Percentiles rank a stretch among this genome's conserved stretches.
Conservation (phyloP, 257 asterid species). For the Solanum virginianum region DNA sequence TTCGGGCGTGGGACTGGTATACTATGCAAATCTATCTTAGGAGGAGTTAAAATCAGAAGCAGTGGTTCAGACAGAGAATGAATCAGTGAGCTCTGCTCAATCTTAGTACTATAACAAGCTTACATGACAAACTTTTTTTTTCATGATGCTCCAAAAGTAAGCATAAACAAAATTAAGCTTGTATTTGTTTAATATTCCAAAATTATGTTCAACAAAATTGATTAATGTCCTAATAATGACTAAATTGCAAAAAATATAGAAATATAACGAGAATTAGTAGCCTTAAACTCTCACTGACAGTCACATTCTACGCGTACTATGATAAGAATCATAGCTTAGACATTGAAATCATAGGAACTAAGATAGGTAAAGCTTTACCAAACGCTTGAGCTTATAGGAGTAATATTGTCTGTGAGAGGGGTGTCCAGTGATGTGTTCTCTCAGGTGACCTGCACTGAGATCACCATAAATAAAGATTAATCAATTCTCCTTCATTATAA, state of each 20-base stretch:
- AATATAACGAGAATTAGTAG: background rate
- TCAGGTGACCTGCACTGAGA: conserved; percentile 82
- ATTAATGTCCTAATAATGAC: background rate
- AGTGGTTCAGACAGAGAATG: background rate
- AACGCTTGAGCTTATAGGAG: conserved; percentile 61
- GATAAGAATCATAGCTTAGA: background rate
- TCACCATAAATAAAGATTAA: conserved; percentile 11
- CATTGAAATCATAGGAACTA: background rate
- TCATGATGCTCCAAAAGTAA: background rate
- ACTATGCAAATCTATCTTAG: background rate
- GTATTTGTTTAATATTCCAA: background rate
- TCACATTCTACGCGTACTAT: background rate
- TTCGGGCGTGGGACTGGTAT: background rate
- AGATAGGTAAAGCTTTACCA: conserved; percentile 29
- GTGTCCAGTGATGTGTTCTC: conserved; percentile 39
- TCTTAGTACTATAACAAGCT: background rate
- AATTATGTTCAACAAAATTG: background rate
- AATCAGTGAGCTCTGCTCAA: background rate
- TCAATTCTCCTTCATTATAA: background rate
- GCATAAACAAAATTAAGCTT: background rate
- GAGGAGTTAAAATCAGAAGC: background rate
- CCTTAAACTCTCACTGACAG: background rate
- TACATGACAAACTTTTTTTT: background rate
- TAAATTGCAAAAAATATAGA: background rate
- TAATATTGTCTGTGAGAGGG: conserved; percentile 60